Conservation (phyloP, 345 rosid species). For the Pseudoturritis turrita region DNA sequence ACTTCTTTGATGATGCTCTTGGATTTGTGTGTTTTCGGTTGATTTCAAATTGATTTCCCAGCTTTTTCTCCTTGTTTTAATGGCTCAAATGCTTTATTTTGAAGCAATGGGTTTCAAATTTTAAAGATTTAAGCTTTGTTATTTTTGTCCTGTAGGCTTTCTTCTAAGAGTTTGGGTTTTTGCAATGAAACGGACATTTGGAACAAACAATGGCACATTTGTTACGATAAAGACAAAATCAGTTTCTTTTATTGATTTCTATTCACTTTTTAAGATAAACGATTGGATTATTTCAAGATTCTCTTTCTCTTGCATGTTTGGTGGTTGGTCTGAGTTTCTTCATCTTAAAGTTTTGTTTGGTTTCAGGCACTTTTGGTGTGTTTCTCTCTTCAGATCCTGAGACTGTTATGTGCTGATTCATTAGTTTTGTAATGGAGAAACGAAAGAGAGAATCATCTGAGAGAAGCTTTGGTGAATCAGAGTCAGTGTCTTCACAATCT, state of each 20-base stretch:
- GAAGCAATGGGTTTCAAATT: slow-evolving; percentile 15
- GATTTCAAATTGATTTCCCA: not conserved
- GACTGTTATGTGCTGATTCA: slow-evolving; percentile 33
- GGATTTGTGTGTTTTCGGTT: not conserved
- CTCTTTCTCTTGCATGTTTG: slow-evolving; percentile 28
- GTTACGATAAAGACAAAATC: slow-evolving; percentile 18
- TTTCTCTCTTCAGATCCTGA: slow-evolving; percentile 38
- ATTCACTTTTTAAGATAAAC: not conserved
- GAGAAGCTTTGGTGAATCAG: slow-evolving; percentile 71
- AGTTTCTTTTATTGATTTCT: not conserved
- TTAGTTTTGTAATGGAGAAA: slow-evolving; percentile 54
- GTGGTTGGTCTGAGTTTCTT: slow-evolving; percentile 20
- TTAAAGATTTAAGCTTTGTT: not conserved
- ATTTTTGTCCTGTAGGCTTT: slow-evolving; percentile 4
- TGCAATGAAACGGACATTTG: slow-evolving; percentile 17
- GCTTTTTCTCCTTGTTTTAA: not conserved
- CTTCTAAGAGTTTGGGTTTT: not conserved
- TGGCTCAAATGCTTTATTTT: not conserved
- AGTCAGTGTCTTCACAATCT: slow-evolving; percentile 60
- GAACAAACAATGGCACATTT: slow-evolving; percentile 7
- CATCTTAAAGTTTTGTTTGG: slow-evolving; percentile 20
- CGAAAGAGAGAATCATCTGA: slow-evolving; percentile 73
- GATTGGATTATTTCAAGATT: slow-evolving; percentile 22
- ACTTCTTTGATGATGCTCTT: not conserved
- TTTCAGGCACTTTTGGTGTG: slow-evolving; percentile 9